A percentile compares a stretch with the other conserved stretches of the same genome.
These are phyloP conservation scores for Kwoniella botswanensis DNA, from an alignment of 768 basidiomycete genomes.

Conservation along the genomic window DNA sequence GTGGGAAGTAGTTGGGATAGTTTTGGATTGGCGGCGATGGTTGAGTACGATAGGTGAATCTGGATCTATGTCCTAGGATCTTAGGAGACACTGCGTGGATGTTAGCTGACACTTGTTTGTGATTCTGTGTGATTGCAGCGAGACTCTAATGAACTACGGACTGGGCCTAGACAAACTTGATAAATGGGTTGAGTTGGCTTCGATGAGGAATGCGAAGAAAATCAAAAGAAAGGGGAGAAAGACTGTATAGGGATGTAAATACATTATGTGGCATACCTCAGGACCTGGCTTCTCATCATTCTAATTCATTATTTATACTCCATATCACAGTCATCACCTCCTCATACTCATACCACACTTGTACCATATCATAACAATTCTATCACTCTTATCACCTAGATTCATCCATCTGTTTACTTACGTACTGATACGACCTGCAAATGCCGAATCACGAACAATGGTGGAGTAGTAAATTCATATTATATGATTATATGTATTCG, in stretches of 20 bases:
- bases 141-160: constrained; percentile 28
- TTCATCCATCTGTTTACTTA: too few relatives aligned
- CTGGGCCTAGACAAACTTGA: constrained; percentile 44
- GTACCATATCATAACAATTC: too few relatives aligned
- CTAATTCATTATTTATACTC: too few relatives aligned
- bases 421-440: too few relatives aligned
- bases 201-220: constrained; percentile 37
- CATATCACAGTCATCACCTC: too few relatives aligned
- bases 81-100: neutral
- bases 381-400: too few relatives aligned
- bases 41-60: constrained; percentile 40
- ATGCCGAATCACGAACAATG: too few relatives aligned
- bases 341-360: too few relatives aligned
- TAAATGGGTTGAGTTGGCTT: constrained; percentile 47
- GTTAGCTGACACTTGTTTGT: neutral
- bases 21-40: constrained; percentile 37
- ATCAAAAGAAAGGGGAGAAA: constrained; percentile 21
- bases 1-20: constrained; percentile 45
- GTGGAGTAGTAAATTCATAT: too few relatives aligned
- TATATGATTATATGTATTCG: too few relatives aligned
- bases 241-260: neutral
- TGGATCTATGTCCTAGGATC: neutral
- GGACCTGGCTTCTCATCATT: too few relatives aligned
- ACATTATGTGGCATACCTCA: too few relatives aligned
- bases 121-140: neutral